Percentiles rank a stretch among this genome's conserved stretches.
phyloP scores from a whole-genome alignment of 495 filamentous ascomycete genomes.

The Copromyces sp. region DNA sequence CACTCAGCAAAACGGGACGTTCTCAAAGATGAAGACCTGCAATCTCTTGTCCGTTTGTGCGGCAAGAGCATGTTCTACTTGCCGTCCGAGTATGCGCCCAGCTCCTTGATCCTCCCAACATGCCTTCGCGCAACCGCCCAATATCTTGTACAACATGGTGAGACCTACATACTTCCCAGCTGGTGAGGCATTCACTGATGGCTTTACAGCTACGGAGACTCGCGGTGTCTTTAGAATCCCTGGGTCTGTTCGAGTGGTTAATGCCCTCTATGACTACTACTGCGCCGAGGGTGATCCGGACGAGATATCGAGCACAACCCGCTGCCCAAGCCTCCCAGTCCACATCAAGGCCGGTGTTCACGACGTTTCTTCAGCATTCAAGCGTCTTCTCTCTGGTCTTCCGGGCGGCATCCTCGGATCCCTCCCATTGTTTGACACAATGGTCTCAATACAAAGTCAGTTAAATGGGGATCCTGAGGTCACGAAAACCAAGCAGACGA shows the following conservation, averaged over 20 bases:
- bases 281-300: constrained; percentile 37
- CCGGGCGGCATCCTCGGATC: constrained; percentile 70
- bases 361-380: constrained; percentile 65
- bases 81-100: constrained; percentile 54
- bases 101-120: constrained; percentile 55
- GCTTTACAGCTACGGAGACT: constrained; percentile 29
- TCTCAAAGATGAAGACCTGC: constrained; percentile 51
- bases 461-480: constrained; percentile 40
- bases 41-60: constrained; percentile 59
- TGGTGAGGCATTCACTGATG: constrained; percentile 11
- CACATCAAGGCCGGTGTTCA: constrained; percentile 49
- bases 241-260: constrained; percentile 44
- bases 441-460: constrained; percentile 53
- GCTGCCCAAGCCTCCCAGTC: constrained; percentile 42
- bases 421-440: constrained; percentile 49
- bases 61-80: constrained; percentile 59
- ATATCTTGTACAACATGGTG: constrained; percentile 58
- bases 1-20: constrained; percentile 39
- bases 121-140: constrained; percentile 63
- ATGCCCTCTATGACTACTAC: constrained; percentile 53
- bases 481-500: constrained; percentile 38
- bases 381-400: constrained; percentile 56
- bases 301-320: constrained; percentile 40
- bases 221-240: constrained; percentile 57
- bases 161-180: constrained; percentile 8